These are phyloP conservation scores for Chimonanthus salicifolius DNA, from an alignment of 164 flowering plant genomes.

Conservation along the genomic window DNA sequence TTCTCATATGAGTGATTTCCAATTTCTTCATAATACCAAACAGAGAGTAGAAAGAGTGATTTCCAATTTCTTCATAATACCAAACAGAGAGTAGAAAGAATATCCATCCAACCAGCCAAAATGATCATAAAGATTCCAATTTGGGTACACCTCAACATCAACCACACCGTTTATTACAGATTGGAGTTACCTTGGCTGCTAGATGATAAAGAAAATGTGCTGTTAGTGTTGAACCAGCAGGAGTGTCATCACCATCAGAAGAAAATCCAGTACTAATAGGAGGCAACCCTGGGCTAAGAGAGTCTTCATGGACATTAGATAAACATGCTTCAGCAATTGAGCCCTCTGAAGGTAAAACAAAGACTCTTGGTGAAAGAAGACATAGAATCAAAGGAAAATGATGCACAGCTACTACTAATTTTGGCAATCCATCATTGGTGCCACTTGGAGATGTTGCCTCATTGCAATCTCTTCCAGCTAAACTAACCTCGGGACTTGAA, in stretches of 20 bases:
- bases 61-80: not conserved
- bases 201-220: slow-evolving; percentile 94
- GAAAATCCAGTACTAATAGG: slow-evolving; percentile 55
- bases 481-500: slow-evolving; percentile 24
- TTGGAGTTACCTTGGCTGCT: slow-evolving; percentile 61
- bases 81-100: not conserved
- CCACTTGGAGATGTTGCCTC: slow-evolving; percentile 18
- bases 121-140: not conserved
- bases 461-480: slow-evolving; percentile 22
- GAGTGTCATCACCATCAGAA: slow-evolving; percentile 68
- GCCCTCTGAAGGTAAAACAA: slow-evolving; percentile 93
- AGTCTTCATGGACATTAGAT: slow-evolving; percentile 58
- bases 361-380: slow-evolving; percentile 77
- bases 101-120: not conserved
- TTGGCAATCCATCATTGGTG: slow-evolving; percentile 28
- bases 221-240: slow-evolving; percentile 81
- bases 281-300: slow-evolving; percentile 84
- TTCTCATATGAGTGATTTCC: not conserved
- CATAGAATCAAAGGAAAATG: slow-evolving; percentile 90
- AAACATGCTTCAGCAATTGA: slow-evolving; percentile 77
- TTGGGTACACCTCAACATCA: not conserved
- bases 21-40: too few relatives aligned
- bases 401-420: slow-evolving; percentile 63
- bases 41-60: too few relatives aligned
- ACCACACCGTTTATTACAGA: not conserved